Evolutionary conservation across 2,329 filamentous ascomycete species (phyloP).

Genomic region (Thyridium curvatum): DNA sequence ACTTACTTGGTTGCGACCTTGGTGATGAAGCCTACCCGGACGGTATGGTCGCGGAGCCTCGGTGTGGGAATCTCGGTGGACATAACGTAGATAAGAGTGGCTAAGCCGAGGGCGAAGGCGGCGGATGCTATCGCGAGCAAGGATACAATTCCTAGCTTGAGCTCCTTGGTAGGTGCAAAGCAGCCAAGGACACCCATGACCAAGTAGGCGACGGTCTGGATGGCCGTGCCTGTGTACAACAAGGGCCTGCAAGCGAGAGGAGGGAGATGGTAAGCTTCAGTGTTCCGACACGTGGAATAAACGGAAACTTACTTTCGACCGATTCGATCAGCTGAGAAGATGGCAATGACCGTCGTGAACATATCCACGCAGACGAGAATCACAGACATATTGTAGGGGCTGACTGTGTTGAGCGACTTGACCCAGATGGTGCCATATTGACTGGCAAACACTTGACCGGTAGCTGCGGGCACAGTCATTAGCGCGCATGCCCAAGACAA

Average conservation of each 20-base stretch:
- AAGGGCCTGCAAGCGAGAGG: conserved; percentile 6
- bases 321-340: no score
- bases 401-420: conserved; percentile 18
- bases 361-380: no score
- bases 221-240: conserved; percentile 16
- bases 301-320: no score
- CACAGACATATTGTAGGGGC: conserved; percentile 17
- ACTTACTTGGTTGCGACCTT: conserved; percentile 17
- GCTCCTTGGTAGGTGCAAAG: conserved; percentile 1
- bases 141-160: conserved; percentile 10
- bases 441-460: conserved; percentile 19
- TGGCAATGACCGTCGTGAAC: no score
- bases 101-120: conserved; percentile 16
- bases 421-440: conserved; percentile 23
- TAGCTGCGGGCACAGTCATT: conserved; percentile 4
- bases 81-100: conserved; percentile 14
- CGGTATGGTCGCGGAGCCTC: conserved; percentile 13
- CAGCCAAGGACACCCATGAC: conserved; percentile 29
- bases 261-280: no score
- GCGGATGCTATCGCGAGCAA: conserved; percentile 22
- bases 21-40: conserved; percentile 19
- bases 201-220: conserved; percentile 21
- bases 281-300: no score
- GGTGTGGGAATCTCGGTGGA: conserved; percentile 15
- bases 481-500: no score